Conservation (phyloP, 1,139 yeast genomes). For the Candida pseudoviswanathii region DNA sequence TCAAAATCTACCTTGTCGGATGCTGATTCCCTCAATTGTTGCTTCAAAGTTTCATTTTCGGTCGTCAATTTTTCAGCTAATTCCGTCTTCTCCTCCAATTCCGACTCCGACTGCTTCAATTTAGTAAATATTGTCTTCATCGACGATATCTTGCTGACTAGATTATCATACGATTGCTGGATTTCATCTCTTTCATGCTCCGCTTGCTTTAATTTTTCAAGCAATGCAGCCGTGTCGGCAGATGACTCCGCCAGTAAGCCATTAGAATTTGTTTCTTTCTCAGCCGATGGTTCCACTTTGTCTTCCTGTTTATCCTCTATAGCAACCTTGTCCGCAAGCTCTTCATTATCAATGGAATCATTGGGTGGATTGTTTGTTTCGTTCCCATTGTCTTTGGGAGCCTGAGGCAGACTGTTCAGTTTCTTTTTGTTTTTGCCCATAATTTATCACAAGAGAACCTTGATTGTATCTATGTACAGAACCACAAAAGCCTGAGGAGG, state of each 20-base stretch:
- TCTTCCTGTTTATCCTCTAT: neutral
- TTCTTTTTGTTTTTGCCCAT: slow-evolving; percentile 10
- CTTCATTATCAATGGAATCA: neutral
- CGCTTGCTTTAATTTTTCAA: slow-evolving; percentile 14
- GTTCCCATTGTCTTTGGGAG: neutral
- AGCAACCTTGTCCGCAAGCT: neutral
- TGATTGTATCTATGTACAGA: neutral
- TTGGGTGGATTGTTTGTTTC: neutral
- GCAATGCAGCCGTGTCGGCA: slow-evolving; percentile 6
- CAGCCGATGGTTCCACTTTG: neutral
- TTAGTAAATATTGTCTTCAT: slow-evolving; percentile 78
- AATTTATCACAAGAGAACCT: neutral
- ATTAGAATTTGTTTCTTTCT: neutral
- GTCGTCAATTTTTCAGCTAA: slow-evolving; percentile 26
- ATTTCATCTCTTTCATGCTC: slow-evolving; percentile 62
- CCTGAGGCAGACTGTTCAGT: slow-evolving; percentile 4
- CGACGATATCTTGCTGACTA: slow-evolving; percentile 72
- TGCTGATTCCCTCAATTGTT: slow-evolving; percentile 10
- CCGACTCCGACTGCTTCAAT: slow-evolving; percentile 76
- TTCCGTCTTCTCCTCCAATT: slow-evolving; percentile 61
- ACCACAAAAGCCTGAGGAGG: neutral
- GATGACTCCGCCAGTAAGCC: neutral
- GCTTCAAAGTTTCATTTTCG: slow-evolving; percentile 31
- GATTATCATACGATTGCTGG: slow-evolving; percentile 72
- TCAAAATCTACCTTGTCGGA: slow-evolving; percentile 29